Base-by-base conservation (phyloP, 2,329 filamentous ascomycete species). In the Apiospora kogelbergensis region DNA sequence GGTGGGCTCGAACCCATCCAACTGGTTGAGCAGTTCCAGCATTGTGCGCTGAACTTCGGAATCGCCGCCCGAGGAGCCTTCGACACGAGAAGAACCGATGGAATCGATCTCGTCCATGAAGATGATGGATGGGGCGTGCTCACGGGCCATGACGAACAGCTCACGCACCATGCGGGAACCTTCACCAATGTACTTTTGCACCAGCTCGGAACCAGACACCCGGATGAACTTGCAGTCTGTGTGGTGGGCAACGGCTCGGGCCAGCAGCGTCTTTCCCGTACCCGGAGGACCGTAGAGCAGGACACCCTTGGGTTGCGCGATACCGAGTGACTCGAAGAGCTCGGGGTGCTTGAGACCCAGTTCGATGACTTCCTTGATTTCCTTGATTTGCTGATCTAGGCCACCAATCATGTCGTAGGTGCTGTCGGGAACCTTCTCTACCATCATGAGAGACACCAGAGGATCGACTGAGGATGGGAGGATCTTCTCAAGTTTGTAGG, bases 41-140 rank as follows among this genome's bases (percentile, higher is more conserved):
- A 99, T 99, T 64, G 96, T 99, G 77, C 96, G 91, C 84, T 99
- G 96, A 67, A 99, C 96, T 82, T 99, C 96, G 0, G 95, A 98
- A 79, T 99, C 96, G 78, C 96, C 96, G 67, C 95, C 95, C 24
- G 93, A 97, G 69, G 93, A 97, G 33, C 95, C 95, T 80, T 99
- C 96, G 67, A 99, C 95, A 82, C 96, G 93, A 70, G 94, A 97
- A 42, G 95, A 98, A 72, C 96, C 96, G 82, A 99, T 99, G 75
- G 93, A 97, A 85, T 99, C 96, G 81, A 99, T 98, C 83, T 99
- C 96, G 81, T 99, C 96, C 96, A 99, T 99, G 86, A 99, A 99
- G 82, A 99, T 99, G 83, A 99, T 99, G 74, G 93, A 97, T 26
- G 96, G 96, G 0, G 96, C 96, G 77, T 99, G 96, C 80, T 99